A percentile compares a stretch with the other conserved stretches of the same genome.
Evolutionary conservation across 306 rosid species (phyloP).

Genomic region (Erythrophleum fordii): DNA sequence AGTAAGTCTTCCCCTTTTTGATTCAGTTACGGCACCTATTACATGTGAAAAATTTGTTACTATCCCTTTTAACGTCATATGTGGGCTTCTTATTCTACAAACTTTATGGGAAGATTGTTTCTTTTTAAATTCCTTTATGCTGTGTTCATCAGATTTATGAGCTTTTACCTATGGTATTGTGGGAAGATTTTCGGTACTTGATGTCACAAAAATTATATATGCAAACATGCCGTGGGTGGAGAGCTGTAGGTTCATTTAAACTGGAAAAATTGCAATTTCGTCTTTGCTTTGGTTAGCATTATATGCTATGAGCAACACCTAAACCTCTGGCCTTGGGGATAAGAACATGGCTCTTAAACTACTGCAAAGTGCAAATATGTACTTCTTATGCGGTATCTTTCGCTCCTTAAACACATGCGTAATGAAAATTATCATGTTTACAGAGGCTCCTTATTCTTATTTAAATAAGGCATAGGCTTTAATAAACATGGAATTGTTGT

Average conservation of each 20-base stretch:
- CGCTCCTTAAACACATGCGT: neutral
- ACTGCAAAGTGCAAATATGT: neutral
- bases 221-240: neutral
- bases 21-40: neutral
- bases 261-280: neutral
- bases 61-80: neutral
- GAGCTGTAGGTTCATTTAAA: neutral
- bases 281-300: neutral
- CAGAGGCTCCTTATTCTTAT: neutral
- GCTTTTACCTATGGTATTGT: neutral
- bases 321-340: neutral
- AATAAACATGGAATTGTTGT: neutral
- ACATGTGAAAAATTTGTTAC: neutral
- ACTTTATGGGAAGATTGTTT: neutral
- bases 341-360: neutral
- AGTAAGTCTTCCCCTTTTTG: slow-evolving; percentile 46
- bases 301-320: neutral
- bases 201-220: no score
- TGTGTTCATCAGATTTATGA: neutral
- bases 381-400: neutral
- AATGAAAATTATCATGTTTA: neutral
- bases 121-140: neutral
- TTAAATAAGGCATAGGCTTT: neutral
- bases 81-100: neutral
- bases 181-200: no score